Percentiles rank a stretch among this genome's conserved stretches.
Evolutionary conservation across 2,329 filamentous ascomycete genomes (phyloP).

Genomic region (Xylaria sp.): DNA sequence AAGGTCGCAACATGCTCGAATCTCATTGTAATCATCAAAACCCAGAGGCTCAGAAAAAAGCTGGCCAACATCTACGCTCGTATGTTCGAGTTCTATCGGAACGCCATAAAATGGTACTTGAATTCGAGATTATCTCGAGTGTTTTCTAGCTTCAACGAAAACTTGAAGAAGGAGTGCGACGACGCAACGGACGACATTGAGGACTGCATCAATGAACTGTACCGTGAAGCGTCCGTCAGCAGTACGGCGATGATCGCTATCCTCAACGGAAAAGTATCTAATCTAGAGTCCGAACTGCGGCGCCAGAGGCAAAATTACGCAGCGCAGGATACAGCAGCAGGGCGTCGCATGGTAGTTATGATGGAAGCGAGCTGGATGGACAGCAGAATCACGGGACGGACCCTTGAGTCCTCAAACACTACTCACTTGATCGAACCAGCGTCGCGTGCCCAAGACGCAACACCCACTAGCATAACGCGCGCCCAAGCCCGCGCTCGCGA

Average conservation of each 20-base stretch:
- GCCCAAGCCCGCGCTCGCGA: conserved; percentile 14
- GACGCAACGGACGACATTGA: conserved; percentile 11
- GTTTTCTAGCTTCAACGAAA: conserved; percentile 22
- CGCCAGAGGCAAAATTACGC: conserved; percentile 4
- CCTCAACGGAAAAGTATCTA: background rate
- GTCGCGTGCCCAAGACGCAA: conserved; percentile 6
- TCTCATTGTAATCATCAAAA: conserved; percentile 22
- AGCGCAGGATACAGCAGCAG: background rate
- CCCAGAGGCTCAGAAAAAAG: conserved; percentile 17
- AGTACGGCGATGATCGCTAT: conserved; percentile 20
- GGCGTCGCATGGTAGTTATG: conserved; percentile 8
- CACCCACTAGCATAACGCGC: background rate
- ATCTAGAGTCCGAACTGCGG: conserved; percentile 2
- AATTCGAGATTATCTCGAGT: conserved; percentile 15
- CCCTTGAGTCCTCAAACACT: background rate
- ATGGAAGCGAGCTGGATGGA: conserved; percentile 8
- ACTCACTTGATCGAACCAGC: background rate
- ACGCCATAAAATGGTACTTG: conserved; percentile 25
- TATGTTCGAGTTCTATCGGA: conserved; percentile 26
- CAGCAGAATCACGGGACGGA: background rate
- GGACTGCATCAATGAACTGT: conserved; percentile 19
- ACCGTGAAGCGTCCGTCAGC: conserved; percentile 22
- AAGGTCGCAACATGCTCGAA: conserved; percentile 24
- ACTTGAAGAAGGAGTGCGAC: background rate
- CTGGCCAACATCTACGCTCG: conserved; percentile 26